phyloP scores from a whole-genome alignment of 2,329 filamentous ascomycete species.

The Leptosphaerulina australis region DNA sequence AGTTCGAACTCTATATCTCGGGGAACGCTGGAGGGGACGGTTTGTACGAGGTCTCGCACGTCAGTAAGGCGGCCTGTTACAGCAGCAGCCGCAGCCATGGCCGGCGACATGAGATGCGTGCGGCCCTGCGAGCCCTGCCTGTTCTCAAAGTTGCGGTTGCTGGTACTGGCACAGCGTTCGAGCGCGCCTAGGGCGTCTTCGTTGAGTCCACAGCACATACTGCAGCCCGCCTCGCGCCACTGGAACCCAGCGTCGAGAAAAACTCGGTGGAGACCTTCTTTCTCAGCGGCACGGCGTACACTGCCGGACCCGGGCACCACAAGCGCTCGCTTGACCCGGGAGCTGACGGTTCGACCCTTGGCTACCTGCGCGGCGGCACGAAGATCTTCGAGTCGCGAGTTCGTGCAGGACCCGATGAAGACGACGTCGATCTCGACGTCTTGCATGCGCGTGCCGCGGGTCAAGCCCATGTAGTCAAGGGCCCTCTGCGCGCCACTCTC shows the following conservation, averaged over 20 bases:
- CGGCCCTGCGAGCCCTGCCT: slow-evolving; percentile 86
- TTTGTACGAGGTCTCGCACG: slow-evolving; percentile 73
- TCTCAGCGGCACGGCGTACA: slow-evolving; percentile 87
- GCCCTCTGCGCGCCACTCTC: slow-evolving; percentile 75
- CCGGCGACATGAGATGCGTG: slow-evolving; percentile 93
- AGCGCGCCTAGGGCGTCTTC: slow-evolving; percentile 88
- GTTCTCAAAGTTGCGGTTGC: slow-evolving; percentile 95
- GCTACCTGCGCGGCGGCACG: slow-evolving; percentile 83
- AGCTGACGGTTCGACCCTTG: slow-evolving; percentile 80
- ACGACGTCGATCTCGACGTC: slow-evolving; percentile 90
- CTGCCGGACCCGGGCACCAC: slow-evolving; percentile 92
- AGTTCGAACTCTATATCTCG: slow-evolving; percentile 63
- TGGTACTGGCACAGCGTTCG: slow-evolving; percentile 91
- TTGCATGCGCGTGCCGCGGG: slow-evolving; percentile 81
- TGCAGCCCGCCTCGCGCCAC: slow-evolving; percentile 95
- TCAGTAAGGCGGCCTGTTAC: slow-evolving; percentile 88
- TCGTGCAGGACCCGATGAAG: slow-evolving; percentile 96
- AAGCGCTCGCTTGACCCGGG: slow-evolving; percentile 89
- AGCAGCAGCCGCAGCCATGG: slow-evolving; percentile 88
- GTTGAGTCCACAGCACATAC: slow-evolving; percentile 99
- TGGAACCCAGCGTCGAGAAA: slow-evolving; percentile 91
- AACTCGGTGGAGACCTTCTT: slow-evolving; percentile 87
- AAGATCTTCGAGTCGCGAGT: slow-evolving; percentile 92
- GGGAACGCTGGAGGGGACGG: slow-evolving; percentile 53
- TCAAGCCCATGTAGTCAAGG: slow-evolving; percentile 93